A percentile compares a stretch with the other conserved stretches of the same genome.
These are phyloP conservation scores for Phaffia australis DNA, from an alignment of 768 basidiomycete species.

Conservation along the genomic window DNA sequence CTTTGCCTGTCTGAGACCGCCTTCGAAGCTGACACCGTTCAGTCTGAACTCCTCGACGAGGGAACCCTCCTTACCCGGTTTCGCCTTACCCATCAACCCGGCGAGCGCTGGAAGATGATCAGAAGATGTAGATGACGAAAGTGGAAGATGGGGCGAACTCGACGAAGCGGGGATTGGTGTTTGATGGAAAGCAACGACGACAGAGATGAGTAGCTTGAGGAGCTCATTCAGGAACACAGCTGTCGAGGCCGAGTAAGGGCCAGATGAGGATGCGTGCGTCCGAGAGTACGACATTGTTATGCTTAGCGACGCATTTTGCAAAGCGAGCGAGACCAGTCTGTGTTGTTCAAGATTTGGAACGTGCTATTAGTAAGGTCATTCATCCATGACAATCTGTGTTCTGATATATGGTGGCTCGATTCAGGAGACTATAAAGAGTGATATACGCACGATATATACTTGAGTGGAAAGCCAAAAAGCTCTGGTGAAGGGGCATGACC, in stretches of 20 bases:
- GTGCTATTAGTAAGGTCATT: too few relatives aligned
- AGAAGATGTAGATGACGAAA: not conserved
- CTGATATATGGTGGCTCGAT: conserved; percentile 16
- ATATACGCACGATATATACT: conserved; percentile 37
- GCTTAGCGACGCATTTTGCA: conserved; percentile 75
- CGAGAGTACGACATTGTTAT: conserved; percentile 96
- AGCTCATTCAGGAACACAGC: conserved; percentile 91
- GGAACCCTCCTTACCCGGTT: not conserved
- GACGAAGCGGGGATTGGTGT: conserved; percentile 39
- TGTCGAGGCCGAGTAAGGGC: conserved; percentile 75
- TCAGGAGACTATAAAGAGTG: not conserved
- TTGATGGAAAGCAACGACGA: conserved; percentile 57
- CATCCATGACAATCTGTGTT: conserved; percentile 50
- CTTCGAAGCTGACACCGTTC: not conserved
- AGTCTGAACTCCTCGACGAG: not conserved
- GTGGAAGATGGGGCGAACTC: conserved; percentile 32
- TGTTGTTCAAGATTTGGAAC: not conserved
- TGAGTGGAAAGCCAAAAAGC: conserved; percentile 35
- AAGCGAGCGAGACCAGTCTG: conserved; percentile 1
- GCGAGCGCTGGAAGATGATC: not conserved
- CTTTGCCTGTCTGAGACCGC: not conserved
- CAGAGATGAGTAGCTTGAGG: conserved; percentile 77
- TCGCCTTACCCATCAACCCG: not conserved
- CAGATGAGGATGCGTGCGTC: conserved; percentile 56
- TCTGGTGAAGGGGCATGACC: too few relatives aligned